Evolutionary conservation across 2,329 filamentous ascomycete genomes (phyloP).

Genomic region (Aspergillus oerlinghausenensis): DNA sequence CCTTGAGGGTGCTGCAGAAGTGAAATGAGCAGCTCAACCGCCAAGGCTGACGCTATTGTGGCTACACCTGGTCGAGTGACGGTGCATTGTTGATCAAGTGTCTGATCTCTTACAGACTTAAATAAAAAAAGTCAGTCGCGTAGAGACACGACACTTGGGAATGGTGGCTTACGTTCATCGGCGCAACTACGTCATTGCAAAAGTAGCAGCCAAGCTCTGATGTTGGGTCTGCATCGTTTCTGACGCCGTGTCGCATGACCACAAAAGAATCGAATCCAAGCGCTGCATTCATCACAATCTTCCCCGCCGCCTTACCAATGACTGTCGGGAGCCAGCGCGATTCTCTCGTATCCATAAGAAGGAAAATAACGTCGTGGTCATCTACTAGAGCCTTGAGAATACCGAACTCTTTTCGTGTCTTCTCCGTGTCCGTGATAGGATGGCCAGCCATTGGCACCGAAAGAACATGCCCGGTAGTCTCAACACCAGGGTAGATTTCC

Average conservation of each 20-base stretch:
- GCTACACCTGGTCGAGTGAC: constrained; percentile 92
- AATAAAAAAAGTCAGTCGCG: constrained; percentile 9
- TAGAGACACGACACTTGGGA: constrained; percentile 4
- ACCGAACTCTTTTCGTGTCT: constrained; percentile 69
- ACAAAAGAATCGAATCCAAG: constrained; percentile 96
- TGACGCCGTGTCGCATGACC: constrained; percentile 88
- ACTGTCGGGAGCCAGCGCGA: constrained; percentile 93
- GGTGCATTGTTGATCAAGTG: constrained; percentile 95
- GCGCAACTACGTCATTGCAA: constrained; percentile 95
- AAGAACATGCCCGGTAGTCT: constrained; percentile 72
- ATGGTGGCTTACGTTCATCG: constrained; percentile 70
- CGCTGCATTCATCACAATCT: constrained; percentile 95
- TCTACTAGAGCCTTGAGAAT: constrained; percentile 70
- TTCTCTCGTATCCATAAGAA: constrained; percentile 96
- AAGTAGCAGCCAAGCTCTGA: constrained; percentile 90
- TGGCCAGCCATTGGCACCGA: constrained; percentile 96
- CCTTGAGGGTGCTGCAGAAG: constrained; percentile 75
- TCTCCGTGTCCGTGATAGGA: constrained; percentile 68
- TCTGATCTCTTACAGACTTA: constrained; percentile 88
- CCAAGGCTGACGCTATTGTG: constrained; percentile 81
- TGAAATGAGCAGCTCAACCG: constrained; percentile 86
- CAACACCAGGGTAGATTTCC: constrained; percentile 86
- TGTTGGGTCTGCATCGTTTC: constrained; percentile 52
- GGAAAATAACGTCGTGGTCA: constrained; percentile 84
- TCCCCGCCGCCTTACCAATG: constrained; percentile 87